Evolutionary conservation across 1,284 basidiomycete species (phyloP).

Genomic region (Crepidotus sp.): DNA sequence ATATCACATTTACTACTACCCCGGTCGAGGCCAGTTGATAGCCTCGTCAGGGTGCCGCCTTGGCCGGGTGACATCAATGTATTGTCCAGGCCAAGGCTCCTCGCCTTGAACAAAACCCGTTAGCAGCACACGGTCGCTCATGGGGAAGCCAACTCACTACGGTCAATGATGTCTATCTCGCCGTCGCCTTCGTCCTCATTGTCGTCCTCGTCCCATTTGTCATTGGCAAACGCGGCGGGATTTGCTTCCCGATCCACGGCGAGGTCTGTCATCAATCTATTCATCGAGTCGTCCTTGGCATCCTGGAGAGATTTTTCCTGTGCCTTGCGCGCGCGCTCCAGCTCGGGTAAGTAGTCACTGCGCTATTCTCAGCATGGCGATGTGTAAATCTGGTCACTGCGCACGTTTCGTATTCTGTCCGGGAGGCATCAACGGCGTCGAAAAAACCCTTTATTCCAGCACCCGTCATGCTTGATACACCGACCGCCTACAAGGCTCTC

Average conservation of each 20-base stretch:
- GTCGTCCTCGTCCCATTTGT: conserved; percentile 45
- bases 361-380: not conserved
- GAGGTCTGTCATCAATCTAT: conserved; percentile 81
- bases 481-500: conserved; percentile 64
- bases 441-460: conserved; percentile 89
- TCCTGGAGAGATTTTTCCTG: conserved; percentile 60
- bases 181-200: conserved; percentile 50
- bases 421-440: conserved; percentile 79
- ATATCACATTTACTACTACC: conserved; percentile 19
- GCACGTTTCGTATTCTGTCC: conserved; percentile 83
- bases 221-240: conserved; percentile 42
- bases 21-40: conserved; percentile 60
- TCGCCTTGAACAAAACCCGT: conserved; percentile 30
- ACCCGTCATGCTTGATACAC: conserved; percentile 93
- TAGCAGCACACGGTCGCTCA: not conserved
- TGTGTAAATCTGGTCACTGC: conserved; percentile 19
- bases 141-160: conserved; percentile 42
- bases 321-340: conserved; percentile 57
- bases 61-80: conserved; percentile 45
- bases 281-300: conserved; percentile 73
- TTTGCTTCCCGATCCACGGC: conserved; percentile 57
- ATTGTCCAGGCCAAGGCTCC: conserved; percentile 46
- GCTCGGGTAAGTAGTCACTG: conserved; percentile 88
- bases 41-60: conserved; percentile 39
- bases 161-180: conserved; percentile 59